A percentile compares a stretch with the other conserved stretches of the same genome.
Conservation (phyloP, 2,329 filamentous ascomycete species). For the Monosporascus cannonballus region DNA sequence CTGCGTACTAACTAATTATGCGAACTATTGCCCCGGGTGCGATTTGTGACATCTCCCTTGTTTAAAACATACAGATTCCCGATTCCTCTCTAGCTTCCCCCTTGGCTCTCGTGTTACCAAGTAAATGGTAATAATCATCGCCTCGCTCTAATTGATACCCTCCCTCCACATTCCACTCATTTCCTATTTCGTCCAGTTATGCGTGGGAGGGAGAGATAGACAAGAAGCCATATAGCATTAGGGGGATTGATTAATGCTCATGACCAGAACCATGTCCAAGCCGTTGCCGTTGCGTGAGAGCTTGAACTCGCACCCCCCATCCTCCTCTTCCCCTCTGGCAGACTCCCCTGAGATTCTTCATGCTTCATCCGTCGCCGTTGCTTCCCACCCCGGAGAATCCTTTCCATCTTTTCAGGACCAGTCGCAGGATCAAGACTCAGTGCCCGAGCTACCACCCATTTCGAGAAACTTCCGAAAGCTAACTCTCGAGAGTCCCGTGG, state of each 20-base stretch:
- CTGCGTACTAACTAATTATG: too few relatives aligned
- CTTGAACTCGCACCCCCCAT: neutral
- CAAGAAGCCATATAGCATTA: too few relatives aligned
- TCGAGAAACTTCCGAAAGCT: slow-evolving; percentile 26
- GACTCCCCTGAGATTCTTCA: slow-evolving; percentile 30
- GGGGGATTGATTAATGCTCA: too few relatives aligned
- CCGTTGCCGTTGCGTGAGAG: slow-evolving; percentile 1
- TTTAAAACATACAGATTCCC: neutral
- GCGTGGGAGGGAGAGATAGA: neutral
- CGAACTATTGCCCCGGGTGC: too few relatives aligned
- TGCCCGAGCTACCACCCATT: slow-evolving; percentile 20
- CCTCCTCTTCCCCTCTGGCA: neutral
- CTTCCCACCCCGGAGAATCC: slow-evolving; percentile 14
- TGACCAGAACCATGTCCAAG: neutral
- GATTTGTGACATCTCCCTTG: neutral
- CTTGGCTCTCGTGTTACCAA: neutral
- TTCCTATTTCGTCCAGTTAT: slow-evolving; percentile 1
- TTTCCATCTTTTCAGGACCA: slow-evolving; percentile 20
- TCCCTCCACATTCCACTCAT: neutral
- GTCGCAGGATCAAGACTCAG: slow-evolving; percentile 20
- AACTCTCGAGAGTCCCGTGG: slow-evolving; percentile 17
- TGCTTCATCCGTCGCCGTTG: slow-evolving; percentile 30
- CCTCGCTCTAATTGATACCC: neutral
- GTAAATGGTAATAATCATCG: neutral
- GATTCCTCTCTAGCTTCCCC: neutral